These are phyloP conservation scores for Obelidium mucronatum DNA, from an alignment of 192 early-diverging fungal species.

Conservation along the genomic window DNA sequence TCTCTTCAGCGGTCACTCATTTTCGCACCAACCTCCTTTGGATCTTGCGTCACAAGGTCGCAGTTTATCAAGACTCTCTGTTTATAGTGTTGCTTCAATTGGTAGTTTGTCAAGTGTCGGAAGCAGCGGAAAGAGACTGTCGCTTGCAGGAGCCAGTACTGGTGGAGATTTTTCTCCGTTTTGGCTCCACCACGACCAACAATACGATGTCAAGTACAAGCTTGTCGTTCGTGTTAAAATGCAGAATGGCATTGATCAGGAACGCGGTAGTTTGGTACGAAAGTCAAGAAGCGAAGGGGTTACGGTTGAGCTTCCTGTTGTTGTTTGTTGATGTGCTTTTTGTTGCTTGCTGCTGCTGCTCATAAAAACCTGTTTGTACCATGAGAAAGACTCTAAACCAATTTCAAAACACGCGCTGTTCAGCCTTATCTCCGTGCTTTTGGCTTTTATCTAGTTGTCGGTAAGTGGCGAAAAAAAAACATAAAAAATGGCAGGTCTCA, in stretches of 20 bases:
- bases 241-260: neutral
- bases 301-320: neutral
- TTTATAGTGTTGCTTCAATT: neutral
- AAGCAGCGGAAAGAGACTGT: neutral
- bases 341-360: too few species aligned
- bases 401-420: too few species aligned
- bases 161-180: neutral
- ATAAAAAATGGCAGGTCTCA: too few species aligned
- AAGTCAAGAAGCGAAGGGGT: too few species aligned
- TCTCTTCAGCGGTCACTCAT: too few species aligned
- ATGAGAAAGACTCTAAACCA: too few species aligned
- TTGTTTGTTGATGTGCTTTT: too few species aligned
- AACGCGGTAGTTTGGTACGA: neutral
- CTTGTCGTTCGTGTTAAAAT: neutral
- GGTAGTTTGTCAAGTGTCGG: neutral
- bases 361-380: too few species aligned
- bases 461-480: too few species aligned
- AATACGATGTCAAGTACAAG: neutral
- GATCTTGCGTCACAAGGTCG: neutral
- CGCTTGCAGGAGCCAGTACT: neutral
- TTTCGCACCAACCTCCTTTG: neutral
- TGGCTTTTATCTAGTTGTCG: too few species aligned
- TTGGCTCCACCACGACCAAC: too few species aligned
- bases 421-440: too few species aligned
- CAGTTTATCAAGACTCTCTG: neutral